Evolutionary conservation across 1,284 basidiomycete species (phyloP), one percentile per base, ranked within the genome.

Genomic region (Ceraceosorus guamensis): DNA sequence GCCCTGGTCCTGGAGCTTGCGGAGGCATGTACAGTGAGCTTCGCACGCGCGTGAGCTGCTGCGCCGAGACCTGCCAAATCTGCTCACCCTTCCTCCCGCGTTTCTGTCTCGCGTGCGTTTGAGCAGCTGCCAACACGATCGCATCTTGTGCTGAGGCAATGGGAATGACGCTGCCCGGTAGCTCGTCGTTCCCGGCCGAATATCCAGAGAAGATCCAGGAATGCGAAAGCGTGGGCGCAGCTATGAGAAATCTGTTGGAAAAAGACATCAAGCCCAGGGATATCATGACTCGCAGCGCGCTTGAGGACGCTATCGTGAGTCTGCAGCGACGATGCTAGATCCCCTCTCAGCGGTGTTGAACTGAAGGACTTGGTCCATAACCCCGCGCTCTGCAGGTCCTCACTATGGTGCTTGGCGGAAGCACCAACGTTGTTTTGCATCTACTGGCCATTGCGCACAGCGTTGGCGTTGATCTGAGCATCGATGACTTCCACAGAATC

Each of bases 401-500:
- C 35, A 76, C 73, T 52, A 75, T 75, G 72, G 71, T 70, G 14
- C 67, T 76, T 37, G 73, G 73, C 33, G 73, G 73, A 43, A 60
- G 55, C 18, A 76, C 73, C 35, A 76, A 76, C 48, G 73, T 65
- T 18, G 73, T 76, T 6, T 61, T 76, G 24, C 73, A 76, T 47
- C 55, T 76, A 32, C 68, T 76, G 52, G 73, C 73, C 50, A 66
- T 76, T 46, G 73, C 73, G 0, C 69, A 71, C 59, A 68, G 66
- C 50, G 73, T 73, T 8, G 72, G 62, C 41, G 63, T 76, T 49
- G 39, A 73, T 16, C 44, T 76, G 44, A 54, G 46, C 48, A 67
- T 76, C 43, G 71, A 76, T 55, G 73, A 75, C 51, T 76, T 76
- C 70, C 73, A 76, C 56, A 62, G 61, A 50, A 67, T 76, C 50